Evolutionary conservation across 306 rosid genomes (phyloP).

Genomic region (Citrullus mucosospermus): DNA sequence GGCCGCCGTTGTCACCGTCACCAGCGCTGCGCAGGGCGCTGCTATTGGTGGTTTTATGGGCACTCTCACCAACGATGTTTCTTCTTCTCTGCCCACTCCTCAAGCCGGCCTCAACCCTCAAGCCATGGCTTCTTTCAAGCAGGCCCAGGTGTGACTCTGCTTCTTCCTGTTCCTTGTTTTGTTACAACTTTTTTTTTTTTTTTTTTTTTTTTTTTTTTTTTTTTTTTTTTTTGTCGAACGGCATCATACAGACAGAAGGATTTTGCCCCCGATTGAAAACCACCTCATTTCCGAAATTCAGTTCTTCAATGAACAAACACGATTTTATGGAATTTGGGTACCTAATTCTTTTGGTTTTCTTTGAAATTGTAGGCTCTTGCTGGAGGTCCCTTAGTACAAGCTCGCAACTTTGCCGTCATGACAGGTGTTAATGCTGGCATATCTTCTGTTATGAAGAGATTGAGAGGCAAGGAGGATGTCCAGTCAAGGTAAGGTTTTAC

Average conservation of each 20-base stretch:
- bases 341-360: not conserved
- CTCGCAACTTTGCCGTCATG: constrained; percentile 97
- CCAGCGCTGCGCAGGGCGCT: constrained; percentile 88
- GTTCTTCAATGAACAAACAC: not conserved
- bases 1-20: constrained; percentile 72
- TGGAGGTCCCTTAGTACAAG: constrained; percentile 86
- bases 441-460: constrained; percentile 76
- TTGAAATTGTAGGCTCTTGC: constrained; percentile 49
- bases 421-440: constrained; percentile 96
- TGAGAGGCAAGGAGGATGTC: constrained; percentile 93
- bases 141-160: constrained; percentile 62
- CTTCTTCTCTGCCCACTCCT: constrained; percentile 53
- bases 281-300: not conserved
- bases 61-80: constrained; percentile 45
- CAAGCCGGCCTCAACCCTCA: constrained; percentile 66
- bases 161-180: not conserved
- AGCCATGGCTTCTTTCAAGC: constrained; percentile 76
- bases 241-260: too few species aligned
- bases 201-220: too few species aligned
- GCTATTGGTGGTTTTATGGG: constrained; percentile 88
- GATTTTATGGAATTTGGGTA: not conserved
- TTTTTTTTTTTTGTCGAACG: too few species aligned
- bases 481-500: constrained; percentile 54
- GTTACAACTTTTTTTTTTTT: too few species aligned
- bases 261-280: not conserved